Conservation (phyloP, 2,329 filamentous ascomycete genomes). For the Arthrinium phaeospermum region DNA sequence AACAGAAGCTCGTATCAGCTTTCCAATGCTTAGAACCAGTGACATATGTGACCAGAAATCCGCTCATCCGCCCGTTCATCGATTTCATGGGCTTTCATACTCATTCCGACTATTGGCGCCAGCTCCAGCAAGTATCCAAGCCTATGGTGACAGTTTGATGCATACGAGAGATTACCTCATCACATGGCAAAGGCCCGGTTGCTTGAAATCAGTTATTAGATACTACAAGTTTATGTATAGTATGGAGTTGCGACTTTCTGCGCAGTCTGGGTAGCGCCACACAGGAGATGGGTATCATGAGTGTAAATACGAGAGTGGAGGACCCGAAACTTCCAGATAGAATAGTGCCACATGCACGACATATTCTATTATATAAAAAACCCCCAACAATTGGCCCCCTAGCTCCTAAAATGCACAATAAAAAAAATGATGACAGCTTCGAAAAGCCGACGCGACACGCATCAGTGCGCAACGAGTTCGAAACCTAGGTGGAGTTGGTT, state of each 20-base stretch:
- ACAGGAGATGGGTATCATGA: constrained; percentile 20
- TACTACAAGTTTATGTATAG: background rate
- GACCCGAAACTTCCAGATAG: background rate
- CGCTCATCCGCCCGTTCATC: background rate
- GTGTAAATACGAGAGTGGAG: constrained; percentile 18
- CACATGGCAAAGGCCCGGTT: background rate
- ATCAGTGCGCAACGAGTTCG: background rate
- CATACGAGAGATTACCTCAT: background rate
- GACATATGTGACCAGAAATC: background rate
- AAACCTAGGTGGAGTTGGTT: constrained; percentile 47
- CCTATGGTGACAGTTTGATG: background rate
- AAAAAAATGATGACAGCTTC: background rate
- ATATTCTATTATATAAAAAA: background rate
- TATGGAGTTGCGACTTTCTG: background rate
- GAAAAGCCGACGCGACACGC: background rate
- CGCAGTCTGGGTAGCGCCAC: background rate
- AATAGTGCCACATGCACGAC: background rate
- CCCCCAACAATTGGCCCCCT: background rate
- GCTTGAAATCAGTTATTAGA: background rate
- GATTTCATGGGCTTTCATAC: background rate
- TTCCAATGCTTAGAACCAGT: background rate
- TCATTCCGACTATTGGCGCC: background rate
- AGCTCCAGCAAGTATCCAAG: background rate
- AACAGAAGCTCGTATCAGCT: background rate
- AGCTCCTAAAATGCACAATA: constrained; percentile 18